Conservation (phyloP, 208 protist species). For the Leishmania braziliensis region DNA sequence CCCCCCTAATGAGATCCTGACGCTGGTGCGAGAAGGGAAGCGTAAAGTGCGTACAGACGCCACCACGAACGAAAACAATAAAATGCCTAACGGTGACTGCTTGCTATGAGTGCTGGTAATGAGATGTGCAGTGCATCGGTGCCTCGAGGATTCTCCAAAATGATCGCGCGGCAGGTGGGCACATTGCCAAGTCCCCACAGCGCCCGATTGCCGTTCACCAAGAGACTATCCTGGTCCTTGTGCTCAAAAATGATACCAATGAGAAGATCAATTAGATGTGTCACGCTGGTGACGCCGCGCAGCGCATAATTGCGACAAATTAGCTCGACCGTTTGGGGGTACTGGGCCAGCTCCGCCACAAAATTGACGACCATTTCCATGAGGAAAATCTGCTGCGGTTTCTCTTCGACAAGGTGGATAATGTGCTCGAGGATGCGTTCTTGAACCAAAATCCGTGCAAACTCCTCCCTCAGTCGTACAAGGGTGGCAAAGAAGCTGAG, state of each 20-base stretch:
- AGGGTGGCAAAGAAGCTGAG: slow-evolving; percentile 73
- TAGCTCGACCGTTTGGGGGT: slow-evolving; percentile 45
- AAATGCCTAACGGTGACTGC: slow-evolving; percentile 7
- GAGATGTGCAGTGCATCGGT: slow-evolving; percentile 72
- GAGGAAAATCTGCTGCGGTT: slow-evolving; percentile 74
- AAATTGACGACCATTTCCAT: slow-evolving; percentile 82
- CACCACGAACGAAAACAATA: neutral
- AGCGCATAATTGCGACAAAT: slow-evolving; percentile 11
- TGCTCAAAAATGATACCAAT: slow-evolving; percentile 84
- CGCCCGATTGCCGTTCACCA: slow-evolving; percentile 70
- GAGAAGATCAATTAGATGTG: slow-evolving; percentile 64
- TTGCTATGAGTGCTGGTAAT: slow-evolving; percentile 53
- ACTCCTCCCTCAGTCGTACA: slow-evolving; percentile 38
- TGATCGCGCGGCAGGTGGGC: slow-evolving; percentile 53
- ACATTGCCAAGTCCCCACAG: slow-evolving; percentile 89
- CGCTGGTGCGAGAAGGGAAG: neutral
- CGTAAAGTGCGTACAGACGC: neutral
- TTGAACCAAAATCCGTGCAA: slow-evolving; percentile 56
- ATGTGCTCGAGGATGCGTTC: slow-evolving; percentile 64
- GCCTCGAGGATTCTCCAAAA: slow-evolving; percentile 72
- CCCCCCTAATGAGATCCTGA: neutral
- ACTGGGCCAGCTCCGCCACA: slow-evolving; percentile 65
- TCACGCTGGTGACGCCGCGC: slow-evolving; percentile 34
- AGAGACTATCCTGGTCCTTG: slow-evolving; percentile 68
- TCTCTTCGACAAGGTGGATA: slow-evolving; percentile 51